phyloP scores from a whole-genome alignment of 1,284 basidiomycete species.

The Sanguinoderma infundibulare region DNA sequence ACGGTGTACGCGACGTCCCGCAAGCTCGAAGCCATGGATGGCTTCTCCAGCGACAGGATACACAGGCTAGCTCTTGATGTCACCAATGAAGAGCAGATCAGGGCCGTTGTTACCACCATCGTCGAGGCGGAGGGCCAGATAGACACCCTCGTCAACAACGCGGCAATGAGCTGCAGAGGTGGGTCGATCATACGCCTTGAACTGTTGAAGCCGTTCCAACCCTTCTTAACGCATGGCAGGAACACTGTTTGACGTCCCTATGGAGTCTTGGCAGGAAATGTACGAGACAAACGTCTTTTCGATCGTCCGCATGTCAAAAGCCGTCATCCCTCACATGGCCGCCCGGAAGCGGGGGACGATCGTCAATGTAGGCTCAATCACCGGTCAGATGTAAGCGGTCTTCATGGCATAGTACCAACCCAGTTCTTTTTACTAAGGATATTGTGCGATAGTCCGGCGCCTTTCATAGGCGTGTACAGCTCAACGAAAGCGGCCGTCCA shows the following conservation, averaged over 20 bases:
- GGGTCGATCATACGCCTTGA: not conserved
- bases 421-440: not conserved
- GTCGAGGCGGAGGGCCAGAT: conserved; percentile 31
- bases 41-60: conserved; percentile 32
- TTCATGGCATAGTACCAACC: not conserved
- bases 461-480: conserved; percentile 73
- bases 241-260: conserved; percentile 61
- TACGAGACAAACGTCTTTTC: conserved; percentile 72
- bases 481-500: conserved; percentile 71
- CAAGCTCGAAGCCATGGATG: conserved; percentile 36
- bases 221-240: conserved; percentile 40
- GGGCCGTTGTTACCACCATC: conserved; percentile 28
- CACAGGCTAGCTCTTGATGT: conserved; percentile 35
- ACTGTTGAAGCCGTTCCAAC: too few relatives aligned
- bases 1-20: conserved; percentile 45
- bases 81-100: conserved; percentile 32
- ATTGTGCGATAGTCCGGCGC: conserved; percentile 51
- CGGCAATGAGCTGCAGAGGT: conserved; percentile 35
- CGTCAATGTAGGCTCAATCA: conserved; percentile 77
- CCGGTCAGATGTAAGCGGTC: conserved; percentile 56
- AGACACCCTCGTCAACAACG: conserved; percentile 36
- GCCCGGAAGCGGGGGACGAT: conserved; percentile 61
- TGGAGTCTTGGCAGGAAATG: conserved; percentile 53
- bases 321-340: conserved; percentile 74
- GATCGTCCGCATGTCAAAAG: conserved; percentile 61